Evolutionary conservation across 2,329 filamentous ascomycete species (phyloP), one percentile per base, ranked within the genome.

Genomic region (Colletotrichum acutatum): DNA sequence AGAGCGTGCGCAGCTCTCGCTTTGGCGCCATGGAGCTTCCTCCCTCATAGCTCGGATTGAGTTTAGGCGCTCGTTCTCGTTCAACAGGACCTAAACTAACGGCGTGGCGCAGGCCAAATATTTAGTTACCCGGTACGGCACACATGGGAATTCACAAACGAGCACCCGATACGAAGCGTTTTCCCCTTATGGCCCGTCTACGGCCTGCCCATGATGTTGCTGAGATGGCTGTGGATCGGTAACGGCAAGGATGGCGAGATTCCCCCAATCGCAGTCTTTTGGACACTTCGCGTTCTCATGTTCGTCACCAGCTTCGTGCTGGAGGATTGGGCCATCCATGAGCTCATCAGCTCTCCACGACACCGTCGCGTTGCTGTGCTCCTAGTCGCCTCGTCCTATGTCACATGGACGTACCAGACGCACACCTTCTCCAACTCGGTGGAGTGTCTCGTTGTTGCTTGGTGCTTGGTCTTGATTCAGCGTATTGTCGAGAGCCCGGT

Each of bases 391-490:
- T 98, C 96, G 32, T 98, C 95, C 30, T 99, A 98, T 84, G 96
- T 98, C 77, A 99, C 97, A 60, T 99, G 97, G 96, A 98, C 96
- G 57, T 98, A 96, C 84, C 97, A 99, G 84, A 97, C 95, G 22
- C 97, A 99, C 83, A 98, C 97, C 14, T 98, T 99, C 82, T 98
- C 96, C 75, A 99, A 99, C 84, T 97, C 96, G 74, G 90, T 98
- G 76, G 97, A 99, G 85, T 98, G 97, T 3, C 86, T 99, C 77
- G 89, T 96, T 63, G 95, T 99, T 64, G 90, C 94, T 66, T 99
- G 97, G 97, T 95, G 94, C 79, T 84, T 99, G 82, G 95, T 98
- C 60, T 85, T 99, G 81, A 95, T 98, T 74, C 91, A 94, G 82
- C 92, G 96, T 80, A 97, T 98, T 76, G 87, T 93, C 58, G 91